Percentiles rank a stretch among this genome's conserved stretches.
Evolutionary conservation across 805 yeast species (phyloP).

Genomic region (Priceomyces carsonii): DNA sequence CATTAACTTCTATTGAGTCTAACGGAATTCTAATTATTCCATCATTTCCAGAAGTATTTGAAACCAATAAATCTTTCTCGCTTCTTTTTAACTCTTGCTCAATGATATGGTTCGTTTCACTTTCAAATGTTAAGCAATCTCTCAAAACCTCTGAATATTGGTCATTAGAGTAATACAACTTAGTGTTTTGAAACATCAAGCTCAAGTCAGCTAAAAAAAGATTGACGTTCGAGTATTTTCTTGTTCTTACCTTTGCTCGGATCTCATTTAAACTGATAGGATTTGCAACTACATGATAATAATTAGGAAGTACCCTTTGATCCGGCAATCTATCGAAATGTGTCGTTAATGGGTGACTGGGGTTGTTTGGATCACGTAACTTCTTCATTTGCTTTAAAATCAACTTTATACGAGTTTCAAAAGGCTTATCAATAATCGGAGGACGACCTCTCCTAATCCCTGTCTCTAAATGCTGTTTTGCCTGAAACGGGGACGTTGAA

Average conservation of each 20-base stretch:
- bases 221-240: slow-evolving; percentile 77
- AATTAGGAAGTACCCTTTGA: slow-evolving; percentile 52
- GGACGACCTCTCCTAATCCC: slow-evolving; percentile 86
- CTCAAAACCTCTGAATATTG: slow-evolving; percentile 57
- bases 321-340: slow-evolving; percentile 86
- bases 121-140: slow-evolving; percentile 65
- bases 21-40: slow-evolving; percentile 70
- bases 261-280: slow-evolving; percentile 75
- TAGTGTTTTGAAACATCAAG: slow-evolving; percentile 73
- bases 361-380: slow-evolving; percentile 53
- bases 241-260: slow-evolving; percentile 78
- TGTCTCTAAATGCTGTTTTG: slow-evolving; percentile 20
- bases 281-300: slow-evolving; percentile 52
- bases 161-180: slow-evolving; percentile 52
- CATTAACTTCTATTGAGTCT: slow-evolving; percentile 71
- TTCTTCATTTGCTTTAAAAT: slow-evolving; percentile 80
- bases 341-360: slow-evolving; percentile 51
- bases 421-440: slow-evolving; percentile 87
- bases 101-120: slow-evolving; percentile 54
- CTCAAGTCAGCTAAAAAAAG: slow-evolving; percentile 76
- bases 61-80: slow-evolving; percentile 66
- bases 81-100: slow-evolving; percentile 77
- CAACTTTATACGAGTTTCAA: slow-evolving; percentile 88
- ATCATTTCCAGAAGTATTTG: slow-evolving; percentile 43
- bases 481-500: slow-evolving; percentile 10